These are phyloP conservation scores for Entelexis paramagnoliae DNA, from an alignment of 1,139 yeast genomes.

Conservation along the genomic window DNA sequence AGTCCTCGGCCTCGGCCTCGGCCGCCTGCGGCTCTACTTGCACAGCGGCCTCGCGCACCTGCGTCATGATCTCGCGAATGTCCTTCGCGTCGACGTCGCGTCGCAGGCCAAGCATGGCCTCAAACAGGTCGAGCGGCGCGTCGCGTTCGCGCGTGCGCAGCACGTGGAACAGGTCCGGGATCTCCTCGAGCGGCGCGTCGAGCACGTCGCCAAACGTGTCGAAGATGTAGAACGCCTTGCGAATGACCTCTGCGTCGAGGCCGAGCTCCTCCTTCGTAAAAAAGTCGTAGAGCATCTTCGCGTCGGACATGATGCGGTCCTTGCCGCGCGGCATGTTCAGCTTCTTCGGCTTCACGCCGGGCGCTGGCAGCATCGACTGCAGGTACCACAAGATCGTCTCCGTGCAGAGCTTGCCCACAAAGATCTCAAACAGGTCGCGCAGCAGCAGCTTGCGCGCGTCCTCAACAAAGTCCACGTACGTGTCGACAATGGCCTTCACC, in stretches of 20 bases:
- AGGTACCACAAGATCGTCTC: constrained; percentile 40
- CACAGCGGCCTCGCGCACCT: constrained; percentile 30
- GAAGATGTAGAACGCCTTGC: constrained; percentile 47
- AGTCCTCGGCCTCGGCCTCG: constrained; percentile 16
- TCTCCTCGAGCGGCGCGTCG: constrained; percentile 43
- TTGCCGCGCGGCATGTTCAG: constrained; percentile 46
- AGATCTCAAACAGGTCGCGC: constrained; percentile 42
- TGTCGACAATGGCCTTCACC: constrained; percentile 55
- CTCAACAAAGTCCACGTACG: constrained; percentile 61
- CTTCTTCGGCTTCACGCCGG: constrained; percentile 26
- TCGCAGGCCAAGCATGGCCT: constrained; percentile 32
- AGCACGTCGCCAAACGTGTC: constrained; percentile 66
- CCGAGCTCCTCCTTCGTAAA: constrained; percentile 45
- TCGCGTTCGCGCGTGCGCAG: constrained; percentile 60
- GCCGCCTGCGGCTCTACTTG: constrained; percentile 24
- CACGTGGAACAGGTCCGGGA: constrained; percentile 49
- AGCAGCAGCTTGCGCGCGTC: constrained; percentile 47
- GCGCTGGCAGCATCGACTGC: constrained; percentile 36
- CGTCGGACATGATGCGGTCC: constrained; percentile 55
- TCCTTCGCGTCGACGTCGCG: constrained; percentile 32
- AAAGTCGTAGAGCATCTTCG: constrained; percentile 51
- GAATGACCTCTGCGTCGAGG: constrained; percentile 31
- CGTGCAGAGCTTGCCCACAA: constrained; percentile 44
- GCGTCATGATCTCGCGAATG: constrained; percentile 30
- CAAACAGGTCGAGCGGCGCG: constrained; percentile 36